A percentile compares a stretch with the other conserved stretches of the same genome.
phyloP scores from a whole-genome alignment of 2,329 filamentous ascomycete genomes.

The Colletotrichum navitas region DNA sequence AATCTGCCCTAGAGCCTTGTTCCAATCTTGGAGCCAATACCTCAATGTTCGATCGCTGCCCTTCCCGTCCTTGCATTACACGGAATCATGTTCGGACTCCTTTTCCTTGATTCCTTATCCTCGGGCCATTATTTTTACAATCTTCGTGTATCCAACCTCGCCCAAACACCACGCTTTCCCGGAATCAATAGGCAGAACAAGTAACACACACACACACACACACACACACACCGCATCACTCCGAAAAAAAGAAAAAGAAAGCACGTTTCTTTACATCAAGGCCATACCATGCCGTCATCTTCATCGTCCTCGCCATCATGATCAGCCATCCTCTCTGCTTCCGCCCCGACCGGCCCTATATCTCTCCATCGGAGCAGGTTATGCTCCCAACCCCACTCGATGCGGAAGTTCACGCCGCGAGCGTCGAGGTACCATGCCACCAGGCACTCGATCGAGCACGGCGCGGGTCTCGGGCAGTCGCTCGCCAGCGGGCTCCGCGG shows the following conservation, averaged over 20 bases:
- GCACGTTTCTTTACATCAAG: too few relatives aligned
- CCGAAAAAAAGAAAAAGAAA: too few relatives aligned
- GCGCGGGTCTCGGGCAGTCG: conserved; percentile 37
- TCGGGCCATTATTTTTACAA: too few relatives aligned
- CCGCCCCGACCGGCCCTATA: conserved; percentile 21
- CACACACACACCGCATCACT: too few relatives aligned
- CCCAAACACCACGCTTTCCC: conserved; percentile 32
- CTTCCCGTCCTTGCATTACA: too few relatives aligned
- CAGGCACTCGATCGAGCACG: conserved; percentile 42
- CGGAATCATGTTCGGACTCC: too few relatives aligned
- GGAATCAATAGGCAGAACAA: not conserved
- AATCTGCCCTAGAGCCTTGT: too few relatives aligned
- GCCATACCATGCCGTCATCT: conserved; percentile 33
- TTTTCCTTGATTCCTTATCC: too few relatives aligned
- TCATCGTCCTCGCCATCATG: not conserved
- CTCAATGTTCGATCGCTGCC: too few relatives aligned
- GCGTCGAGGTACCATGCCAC: conserved; percentile 42
- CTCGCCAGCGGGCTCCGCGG: conserved; percentile 32
- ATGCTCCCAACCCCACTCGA: conserved; percentile 42
- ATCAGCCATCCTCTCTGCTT: conserved; percentile 34
- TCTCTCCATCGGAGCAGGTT: conserved; percentile 25
- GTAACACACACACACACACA: not conserved
- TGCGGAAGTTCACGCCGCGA: conserved; percentile 35
- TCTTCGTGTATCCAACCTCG: not conserved
- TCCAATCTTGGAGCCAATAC: too few relatives aligned